Base-by-base conservation (phyloP, 225 moss, liverwort and hornwort species). In the Sphagnum contortum region DNA sequence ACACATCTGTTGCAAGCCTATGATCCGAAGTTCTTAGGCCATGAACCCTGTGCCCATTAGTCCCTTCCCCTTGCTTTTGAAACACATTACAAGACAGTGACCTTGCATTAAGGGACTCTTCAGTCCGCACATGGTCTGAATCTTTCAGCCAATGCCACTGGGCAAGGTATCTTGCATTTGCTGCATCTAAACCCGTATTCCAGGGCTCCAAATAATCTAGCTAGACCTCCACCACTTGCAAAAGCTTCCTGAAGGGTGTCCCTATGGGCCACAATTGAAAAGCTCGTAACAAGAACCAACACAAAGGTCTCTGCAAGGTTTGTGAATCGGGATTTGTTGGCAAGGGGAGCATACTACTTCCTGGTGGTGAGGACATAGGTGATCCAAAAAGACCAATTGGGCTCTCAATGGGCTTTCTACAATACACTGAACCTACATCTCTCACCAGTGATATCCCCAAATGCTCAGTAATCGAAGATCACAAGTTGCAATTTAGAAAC, bases 221-320 rank as follows among this genome's bases (percentile, higher is more conserved):
- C 86, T 83, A 86, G 69, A 86, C 86, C 66, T 80, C 82, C 53
- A 83, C 79, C 70, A 80, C 83, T 69, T 80, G 82, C 66, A 67
- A 57, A 68, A 83, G 69, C 75, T 71, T 86, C 75, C 83, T 73
- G 44, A 86, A 75, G 11, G 86, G 67, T n/a, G 82, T 86, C 58
- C 86, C 86, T 69, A 80, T 75, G 50, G 86, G 86, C 86, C 86
- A 86, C 59, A 77, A 66, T 59, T 73, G 82, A 67, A 86, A 86
- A 7, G 86, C 86, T 71, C 86, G 79, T 64, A 69, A 77, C 48
- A 86, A 66, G 62, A 86, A 86, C 66, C 86, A 79, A 57, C 83
- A 86, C 48, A 86, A 49, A 66, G 86, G 86, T 65, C 86, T 86
- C 64, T 78, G 86, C 67, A 83, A 72, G 69, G 74, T 76, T 65